These are phyloP conservation scores for Neonectria hederae DNA, from an alignment of 2,329 filamentous ascomycete species.

Conservation along the genomic window DNA sequence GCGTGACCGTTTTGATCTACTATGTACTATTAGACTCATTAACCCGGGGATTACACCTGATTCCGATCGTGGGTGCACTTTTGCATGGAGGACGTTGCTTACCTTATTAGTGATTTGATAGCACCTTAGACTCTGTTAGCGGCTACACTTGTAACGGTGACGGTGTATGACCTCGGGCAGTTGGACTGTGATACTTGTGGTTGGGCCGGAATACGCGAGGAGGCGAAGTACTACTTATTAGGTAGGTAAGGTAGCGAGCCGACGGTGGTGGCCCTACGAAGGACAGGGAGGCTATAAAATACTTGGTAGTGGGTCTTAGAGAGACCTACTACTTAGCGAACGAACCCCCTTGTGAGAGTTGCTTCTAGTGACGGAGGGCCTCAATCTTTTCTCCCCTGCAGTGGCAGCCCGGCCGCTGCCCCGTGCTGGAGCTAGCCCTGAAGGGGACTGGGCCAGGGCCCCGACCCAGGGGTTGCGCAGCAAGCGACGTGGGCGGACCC, in stretches of 20 bases:
- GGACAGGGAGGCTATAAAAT: slow-evolving; percentile 11
- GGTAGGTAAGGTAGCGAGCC: too few relatives aligned
- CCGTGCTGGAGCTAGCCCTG: slow-evolving; percentile 11
- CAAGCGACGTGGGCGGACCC: slow-evolving; percentile 23
- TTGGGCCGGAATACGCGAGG: background rate
- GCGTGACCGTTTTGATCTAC: slow-evolving; percentile 1
- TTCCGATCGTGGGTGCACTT: too few relatives aligned
- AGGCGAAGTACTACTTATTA: background rate
- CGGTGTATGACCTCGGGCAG: background rate
- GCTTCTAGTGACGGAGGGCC: background rate
- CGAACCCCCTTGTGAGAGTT: slow-evolving; percentile 5
- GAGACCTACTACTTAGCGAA: too few relatives aligned
- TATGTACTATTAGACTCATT: background rate
- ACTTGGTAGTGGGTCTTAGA: slow-evolving; percentile 12
- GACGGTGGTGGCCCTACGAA: background rate
- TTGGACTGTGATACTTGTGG: background rate
- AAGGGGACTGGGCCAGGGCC: slow-evolving; percentile 9
- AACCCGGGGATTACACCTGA: background rate
- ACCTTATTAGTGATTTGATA: too few relatives aligned
- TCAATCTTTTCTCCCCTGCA: background rate
- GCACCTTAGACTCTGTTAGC: too few relatives aligned
- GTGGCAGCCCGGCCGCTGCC: slow-evolving; percentile 16
- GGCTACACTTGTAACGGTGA: slow-evolving; percentile 16
- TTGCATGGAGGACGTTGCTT: background rate
- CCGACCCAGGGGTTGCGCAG: slow-evolving; percentile 11